Evolutionary conservation across 2,329 filamentous ascomycete species (phyloP).

Genomic region (Clarireedia paspali): DNA sequence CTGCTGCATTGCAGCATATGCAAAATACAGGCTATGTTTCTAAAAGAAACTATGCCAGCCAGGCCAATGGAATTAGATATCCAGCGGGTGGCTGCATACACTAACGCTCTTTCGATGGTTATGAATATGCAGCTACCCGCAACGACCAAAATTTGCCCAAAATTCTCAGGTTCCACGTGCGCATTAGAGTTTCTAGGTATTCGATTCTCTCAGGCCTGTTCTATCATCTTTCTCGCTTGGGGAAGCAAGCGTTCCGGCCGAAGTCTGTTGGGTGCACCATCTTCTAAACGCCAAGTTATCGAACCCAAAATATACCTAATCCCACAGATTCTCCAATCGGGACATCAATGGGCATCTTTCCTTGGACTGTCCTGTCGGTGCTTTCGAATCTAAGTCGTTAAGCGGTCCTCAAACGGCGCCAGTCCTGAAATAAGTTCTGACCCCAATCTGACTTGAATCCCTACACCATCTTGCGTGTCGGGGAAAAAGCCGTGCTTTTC

Average conservation of each 20-base stretch:
- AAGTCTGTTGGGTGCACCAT: not conserved
- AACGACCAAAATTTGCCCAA: not conserved
- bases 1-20: not conserved
- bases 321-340: no score
- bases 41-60: conserved; percentile 5
- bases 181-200: not conserved
- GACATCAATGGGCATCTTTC: no score
- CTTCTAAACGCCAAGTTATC: no score
- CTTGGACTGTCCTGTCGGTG: no score
- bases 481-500: no score
- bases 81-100: no score
- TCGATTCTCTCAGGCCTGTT: not conserved
- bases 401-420: no score
- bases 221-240: not conserved
- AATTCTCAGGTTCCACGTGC: not conserved
- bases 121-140: conserved; percentile 5
- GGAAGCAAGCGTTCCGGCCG: not conserved
- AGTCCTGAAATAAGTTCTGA: no score
- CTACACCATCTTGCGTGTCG: no score
- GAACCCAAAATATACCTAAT: not conserved
- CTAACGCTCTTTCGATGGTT: not conserved
- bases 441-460: no score
- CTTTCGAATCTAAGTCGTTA: no score
- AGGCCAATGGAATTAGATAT: conserved; percentile 12
- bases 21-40: not conserved